Evolutionary conservation across 352 stramenopile species (phyloP).

Genomic region (Pythium phragmiticola): DNA sequence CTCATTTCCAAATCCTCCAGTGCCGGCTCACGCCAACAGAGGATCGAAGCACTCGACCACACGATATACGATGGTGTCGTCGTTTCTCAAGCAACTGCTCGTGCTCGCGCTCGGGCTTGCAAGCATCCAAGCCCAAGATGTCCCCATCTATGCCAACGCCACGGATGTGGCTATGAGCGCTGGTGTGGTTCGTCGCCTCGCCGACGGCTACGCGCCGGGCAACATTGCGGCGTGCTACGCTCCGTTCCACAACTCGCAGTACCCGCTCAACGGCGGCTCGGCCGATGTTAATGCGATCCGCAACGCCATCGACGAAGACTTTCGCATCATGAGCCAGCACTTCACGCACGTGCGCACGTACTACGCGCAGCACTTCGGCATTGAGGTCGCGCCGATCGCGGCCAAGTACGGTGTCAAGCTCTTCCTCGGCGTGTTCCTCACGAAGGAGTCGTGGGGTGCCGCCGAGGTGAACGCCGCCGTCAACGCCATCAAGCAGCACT

Average conservation of each 20-base stretch:
- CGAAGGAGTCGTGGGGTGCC: conserved; percentile 37
- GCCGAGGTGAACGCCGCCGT: conserved; percentile 40
- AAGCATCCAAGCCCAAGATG: neutral
- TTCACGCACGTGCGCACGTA: conserved; percentile 62
- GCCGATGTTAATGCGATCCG: conserved; percentile 5
- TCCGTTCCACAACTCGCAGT: conserved; percentile 51
- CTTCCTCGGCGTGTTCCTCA: conserved; percentile 55
- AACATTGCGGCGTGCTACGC: conserved; percentile 50
- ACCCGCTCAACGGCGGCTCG: conserved; percentile 41
- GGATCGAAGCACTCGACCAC: no score
- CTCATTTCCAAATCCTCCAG: no score
- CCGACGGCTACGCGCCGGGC: conserved; percentile 1
- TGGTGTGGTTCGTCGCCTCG: conserved; percentile 13
- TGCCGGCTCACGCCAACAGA: no score
- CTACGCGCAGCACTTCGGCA: conserved; percentile 53
- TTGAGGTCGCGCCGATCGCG: conserved; percentile 42
- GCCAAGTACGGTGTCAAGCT: conserved; percentile 49
- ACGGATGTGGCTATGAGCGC: neutral
- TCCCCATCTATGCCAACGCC: neutral
- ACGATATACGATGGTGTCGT: no score
- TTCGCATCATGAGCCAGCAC: conserved; percentile 37
- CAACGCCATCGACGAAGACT: conserved; percentile 38
- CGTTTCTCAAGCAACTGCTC: no score
- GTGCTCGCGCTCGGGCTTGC: neutral
- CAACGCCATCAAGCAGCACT: conserved; percentile 42